Evolutionary conservation across 768 basidiomycete genomes (phyloP).

Genomic region (Hemileccinum rubropunctum): DNA sequence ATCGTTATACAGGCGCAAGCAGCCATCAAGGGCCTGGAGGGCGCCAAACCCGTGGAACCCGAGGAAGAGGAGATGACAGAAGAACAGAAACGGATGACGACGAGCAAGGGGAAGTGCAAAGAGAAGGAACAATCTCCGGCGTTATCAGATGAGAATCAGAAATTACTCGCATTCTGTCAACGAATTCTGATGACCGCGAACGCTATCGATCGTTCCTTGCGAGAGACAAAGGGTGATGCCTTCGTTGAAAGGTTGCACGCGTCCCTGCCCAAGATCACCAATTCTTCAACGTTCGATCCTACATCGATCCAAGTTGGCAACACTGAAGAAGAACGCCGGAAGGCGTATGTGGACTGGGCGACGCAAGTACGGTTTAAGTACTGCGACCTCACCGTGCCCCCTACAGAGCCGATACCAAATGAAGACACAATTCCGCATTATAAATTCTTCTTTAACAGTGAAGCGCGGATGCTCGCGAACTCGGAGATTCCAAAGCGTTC

Average conservation of each 20-base stretch:
- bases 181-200: conserved; percentile 80
- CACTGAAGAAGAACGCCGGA: conserved; percentile 65
- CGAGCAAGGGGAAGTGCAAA: conserved; percentile 62
- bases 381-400: conserved; percentile 71
- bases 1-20: conserved; percentile 92
- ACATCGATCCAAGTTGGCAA: conserved; percentile 38
- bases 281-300: conserved; percentile 46
- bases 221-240: conserved; percentile 84
- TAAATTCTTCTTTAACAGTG: conserved; percentile 79
- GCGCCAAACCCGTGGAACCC: conserved; percentile 48
- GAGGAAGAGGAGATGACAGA: conserved; percentile 73
- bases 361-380: conserved; percentile 82
- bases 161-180: conserved; percentile 77
- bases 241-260: conserved; percentile 79
- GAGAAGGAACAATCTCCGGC: conserved; percentile 42
- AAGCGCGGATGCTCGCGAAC: conserved; percentile 79
- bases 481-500: conserved; percentile 90
- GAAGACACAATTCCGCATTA: conserved; percentile 65
- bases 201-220: conserved; percentile 84
- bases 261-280: conserved; percentile 70
- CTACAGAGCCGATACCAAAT: conserved; percentile 29
- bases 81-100: conserved; percentile 85
- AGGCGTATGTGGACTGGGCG: conserved; percentile 84
- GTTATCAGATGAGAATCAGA: conserved; percentile 71
- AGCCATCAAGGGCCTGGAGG: conserved; percentile 83